These are phyloP conservation scores for Suillus fuscotomentosus DNA, from an alignment of 768 basidiomycete species.

Conservation along the genomic window DNA sequence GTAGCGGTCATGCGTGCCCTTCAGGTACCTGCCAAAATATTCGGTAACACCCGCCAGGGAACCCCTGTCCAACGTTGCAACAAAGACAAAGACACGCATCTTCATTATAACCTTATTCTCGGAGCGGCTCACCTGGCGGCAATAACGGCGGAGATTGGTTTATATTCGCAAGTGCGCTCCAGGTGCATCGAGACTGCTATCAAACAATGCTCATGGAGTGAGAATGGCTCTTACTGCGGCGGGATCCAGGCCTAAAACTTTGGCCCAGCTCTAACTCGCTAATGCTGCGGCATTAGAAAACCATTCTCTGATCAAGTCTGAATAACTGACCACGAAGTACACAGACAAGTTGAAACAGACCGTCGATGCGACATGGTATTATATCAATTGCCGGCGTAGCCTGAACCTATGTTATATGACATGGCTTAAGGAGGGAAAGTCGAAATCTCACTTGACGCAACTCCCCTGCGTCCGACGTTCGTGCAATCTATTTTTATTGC, in stretches of 20 bases:
- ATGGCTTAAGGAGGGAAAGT: background rate
- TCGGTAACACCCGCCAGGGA: background rate
- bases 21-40: background rate
- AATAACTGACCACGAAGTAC: constrained; percentile 4
- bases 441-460: background rate
- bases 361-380: constrained; percentile 18
- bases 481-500: background rate
- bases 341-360: constrained; percentile 17
- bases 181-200: background rate
- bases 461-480: background rate
- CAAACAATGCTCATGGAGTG: constrained; percentile 9
- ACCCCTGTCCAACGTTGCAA: background rate
- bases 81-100: background rate
- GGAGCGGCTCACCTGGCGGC: constrained; percentile 16
- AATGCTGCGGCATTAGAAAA: constrained; percentile 1
- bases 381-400: constrained; percentile 3
- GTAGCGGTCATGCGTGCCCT: background rate
- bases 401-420: background rate
- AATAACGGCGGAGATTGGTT: constrained; percentile 21
- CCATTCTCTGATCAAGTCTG: background rate
- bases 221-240: constrained; percentile 19
- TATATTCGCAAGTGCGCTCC: background rate
- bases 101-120: constrained; percentile 20
- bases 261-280: constrained; percentile 16
- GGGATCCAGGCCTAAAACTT: constrained; percentile 19